Evolutionary conservation across 345 rosid species (phyloP).

Genomic region (Syzygium aqueum): DNA sequence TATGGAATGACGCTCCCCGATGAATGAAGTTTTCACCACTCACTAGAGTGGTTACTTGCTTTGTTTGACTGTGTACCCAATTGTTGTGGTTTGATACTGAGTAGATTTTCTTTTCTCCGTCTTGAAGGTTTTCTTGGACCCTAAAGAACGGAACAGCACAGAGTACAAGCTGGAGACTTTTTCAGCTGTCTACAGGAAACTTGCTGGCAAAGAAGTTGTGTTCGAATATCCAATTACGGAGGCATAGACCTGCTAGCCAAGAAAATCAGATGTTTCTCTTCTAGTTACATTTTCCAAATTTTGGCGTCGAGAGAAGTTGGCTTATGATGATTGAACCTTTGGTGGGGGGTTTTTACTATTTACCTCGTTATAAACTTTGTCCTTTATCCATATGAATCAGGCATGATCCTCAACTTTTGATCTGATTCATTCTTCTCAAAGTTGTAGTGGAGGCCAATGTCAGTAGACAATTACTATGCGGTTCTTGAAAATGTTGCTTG

Average conservation of each 20-base stretch:
- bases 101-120: neutral
- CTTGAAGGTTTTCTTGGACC: conserved; percentile 64
- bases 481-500: neutral
- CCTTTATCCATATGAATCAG: neutral
- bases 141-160: conserved; percentile 69
- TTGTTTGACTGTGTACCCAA: neutral
- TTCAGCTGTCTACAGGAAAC: conserved; percentile 74
- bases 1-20: neutral
- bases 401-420: neutral
- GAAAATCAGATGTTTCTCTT: neutral
- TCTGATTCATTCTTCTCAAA: neutral
- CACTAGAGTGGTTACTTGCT: neutral
- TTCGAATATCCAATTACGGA: conserved; percentile 66
- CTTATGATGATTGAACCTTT: neutral
- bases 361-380: neutral
- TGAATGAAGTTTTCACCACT: neutral
- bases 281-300: neutral
- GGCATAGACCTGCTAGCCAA: conserved; percentile 18
- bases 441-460: neutral
- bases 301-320: neutral
- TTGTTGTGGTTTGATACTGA: neutral
- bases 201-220: conserved; percentile 70
- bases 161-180: conserved; percentile 79
- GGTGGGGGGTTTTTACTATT: neutral
- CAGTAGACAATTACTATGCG: neutral